These are phyloP conservation scores for Paulownia fortunei DNA, from an alignment of 257 asterid species.

Conservation along the genomic window DNA sequence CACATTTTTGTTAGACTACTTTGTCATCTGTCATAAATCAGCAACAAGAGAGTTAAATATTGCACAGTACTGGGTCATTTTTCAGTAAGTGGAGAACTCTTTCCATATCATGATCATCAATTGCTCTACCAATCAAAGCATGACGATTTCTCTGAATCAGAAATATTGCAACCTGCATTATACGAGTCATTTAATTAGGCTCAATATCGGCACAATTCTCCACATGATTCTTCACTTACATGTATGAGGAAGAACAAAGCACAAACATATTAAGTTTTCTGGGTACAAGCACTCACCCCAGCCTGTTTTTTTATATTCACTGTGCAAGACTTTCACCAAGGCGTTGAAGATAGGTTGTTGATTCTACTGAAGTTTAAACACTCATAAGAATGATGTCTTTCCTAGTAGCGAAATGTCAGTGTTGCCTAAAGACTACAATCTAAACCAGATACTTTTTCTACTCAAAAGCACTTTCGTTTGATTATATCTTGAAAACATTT, in stretches of 20 bases:
- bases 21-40: conserved; percentile 19
- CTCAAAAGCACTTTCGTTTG: neutral
- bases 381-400: neutral
- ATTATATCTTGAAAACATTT: neutral
- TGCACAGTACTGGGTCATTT: conserved; percentile 74
- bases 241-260: neutral
- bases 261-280: neutral
- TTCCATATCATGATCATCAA: conserved; percentile 88
- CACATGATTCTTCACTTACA: conserved; percentile 11
- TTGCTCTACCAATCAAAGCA: conserved; percentile 96
- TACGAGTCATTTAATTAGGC: conserved; percentile 27
- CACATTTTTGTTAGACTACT: conserved; percentile 26
- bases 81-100: conserved; percentile 81
- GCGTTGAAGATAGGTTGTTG: neutral
- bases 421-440: neutral
- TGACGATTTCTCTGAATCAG: conserved; percentile 98
- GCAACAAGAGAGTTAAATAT: conserved; percentile 13
- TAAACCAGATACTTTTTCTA: neutral
- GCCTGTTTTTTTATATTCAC: neutral
- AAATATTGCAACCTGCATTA: conserved; percentile 88
- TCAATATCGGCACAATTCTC: neutral
- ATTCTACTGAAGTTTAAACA: neutral
- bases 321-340: neutral
- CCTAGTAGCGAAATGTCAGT: neutral
- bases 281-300: neutral